Conservation (phyloP, 2,329 filamentous ascomycete genomes). For the Phaeosphaeria sp. region DNA sequence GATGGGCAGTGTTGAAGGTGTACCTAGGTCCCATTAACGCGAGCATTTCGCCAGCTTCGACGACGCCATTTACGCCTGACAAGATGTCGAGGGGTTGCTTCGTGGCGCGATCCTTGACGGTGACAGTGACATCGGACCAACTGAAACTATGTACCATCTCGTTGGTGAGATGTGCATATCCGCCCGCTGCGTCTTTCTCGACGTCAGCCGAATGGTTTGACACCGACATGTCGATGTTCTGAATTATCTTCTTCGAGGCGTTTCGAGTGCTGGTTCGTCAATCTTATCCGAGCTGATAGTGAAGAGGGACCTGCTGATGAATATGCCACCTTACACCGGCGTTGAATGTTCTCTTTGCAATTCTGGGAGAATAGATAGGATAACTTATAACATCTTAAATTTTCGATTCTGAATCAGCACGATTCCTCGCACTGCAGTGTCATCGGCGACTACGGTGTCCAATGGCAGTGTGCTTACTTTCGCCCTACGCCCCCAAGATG, state of each 20-base stretch:
- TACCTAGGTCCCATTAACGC: conserved; percentile 81
- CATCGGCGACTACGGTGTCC: conserved; percentile 1
- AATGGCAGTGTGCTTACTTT: neutral
- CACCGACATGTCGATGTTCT: conserved; percentile 13
- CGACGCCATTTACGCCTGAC: conserved; percentile 66
- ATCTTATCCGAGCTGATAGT: neutral
- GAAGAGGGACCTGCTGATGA: neutral
- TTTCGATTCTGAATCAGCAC: neutral
- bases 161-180: conserved; percentile 66
- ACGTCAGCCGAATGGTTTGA: conserved; percentile 43
- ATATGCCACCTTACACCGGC: neutral
- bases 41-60: conserved; percentile 74
- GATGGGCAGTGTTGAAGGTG: neutral
- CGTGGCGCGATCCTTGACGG: conserved; percentile 73
- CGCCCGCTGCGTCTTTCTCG: conserved; percentile 53
- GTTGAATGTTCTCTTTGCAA: neutral
- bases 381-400: neutral
- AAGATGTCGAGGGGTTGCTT: conserved; percentile 70
- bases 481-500: neutral
- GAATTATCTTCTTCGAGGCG: neutral
- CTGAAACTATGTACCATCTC: conserved; percentile 68
- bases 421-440: neutral
- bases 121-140: conserved; percentile 73
- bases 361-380: neutral
- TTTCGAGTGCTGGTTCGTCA: neutral